Evolutionary conservation across 371 early-diverging fungal genomes (phyloP).

Genomic region (Lichtheimia ornata): DNA sequence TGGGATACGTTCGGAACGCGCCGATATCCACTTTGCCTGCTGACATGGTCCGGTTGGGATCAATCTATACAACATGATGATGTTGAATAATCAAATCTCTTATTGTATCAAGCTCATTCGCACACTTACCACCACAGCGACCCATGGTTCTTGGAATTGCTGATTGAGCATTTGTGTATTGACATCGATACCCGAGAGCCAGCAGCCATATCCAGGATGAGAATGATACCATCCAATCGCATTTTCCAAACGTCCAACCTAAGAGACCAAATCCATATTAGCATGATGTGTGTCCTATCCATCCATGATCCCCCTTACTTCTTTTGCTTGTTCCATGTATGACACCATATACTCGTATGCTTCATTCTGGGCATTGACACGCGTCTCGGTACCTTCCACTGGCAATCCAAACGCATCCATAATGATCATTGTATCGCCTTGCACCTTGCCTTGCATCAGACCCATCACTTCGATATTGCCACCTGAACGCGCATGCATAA

Average conservation of each 20-base stretch:
- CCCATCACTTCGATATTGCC: constrained; percentile 98
- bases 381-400: constrained; percentile 98
- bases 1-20: constrained; percentile 95
- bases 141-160: constrained; percentile 92
- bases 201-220: constrained; percentile 98
- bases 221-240: constrained; percentile 98
- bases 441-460: constrained; percentile 94
- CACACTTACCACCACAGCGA: constrained; percentile 89
- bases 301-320: constrained; percentile 44
- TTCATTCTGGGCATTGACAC: constrained; percentile 94
- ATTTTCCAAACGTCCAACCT: constrained; percentile 93
- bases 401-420: constrained; percentile 98
- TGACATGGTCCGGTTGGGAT: constrained; percentile 95
- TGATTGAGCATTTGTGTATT: constrained; percentile 95
- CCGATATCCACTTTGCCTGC: constrained; percentile 98
- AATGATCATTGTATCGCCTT: constrained; percentile 86
- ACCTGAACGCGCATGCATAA: constrained; percentile 95
- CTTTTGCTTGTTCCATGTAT: constrained; percentile 81
- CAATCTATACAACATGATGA: constrained; percentile 63
- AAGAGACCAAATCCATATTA: background rate
- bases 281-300: background rate
- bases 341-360: constrained; percentile 98
- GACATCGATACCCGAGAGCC: constrained; percentile 98
- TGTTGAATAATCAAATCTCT: background rate
- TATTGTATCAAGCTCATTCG: background rate